These are phyloP conservation scores for Boletus subparvulus DNA, from an alignment of 768 basidiomycete species.

Conservation along the genomic window DNA sequence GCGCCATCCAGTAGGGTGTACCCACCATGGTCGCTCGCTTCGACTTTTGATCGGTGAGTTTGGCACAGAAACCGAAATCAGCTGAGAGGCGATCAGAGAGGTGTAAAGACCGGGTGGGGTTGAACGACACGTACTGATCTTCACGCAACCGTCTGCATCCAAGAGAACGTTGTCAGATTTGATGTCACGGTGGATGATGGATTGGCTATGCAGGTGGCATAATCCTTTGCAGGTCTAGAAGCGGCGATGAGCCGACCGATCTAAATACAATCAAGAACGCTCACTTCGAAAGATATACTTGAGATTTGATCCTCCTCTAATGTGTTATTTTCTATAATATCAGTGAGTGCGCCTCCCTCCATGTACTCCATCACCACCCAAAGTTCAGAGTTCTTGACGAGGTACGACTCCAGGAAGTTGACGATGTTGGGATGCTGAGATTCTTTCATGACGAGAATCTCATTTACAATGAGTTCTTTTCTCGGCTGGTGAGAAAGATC, in stretches of 20 bases:
- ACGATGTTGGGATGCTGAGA: slow-evolving; percentile 97
- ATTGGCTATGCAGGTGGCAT: slow-evolving; percentile 88
- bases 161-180: slow-evolving; percentile 96
- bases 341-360: slow-evolving; percentile 96
- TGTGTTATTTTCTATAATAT: slow-evolving; percentile 96
- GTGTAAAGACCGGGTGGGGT: neutral
- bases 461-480: slow-evolving; percentile 97
- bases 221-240: slow-evolving; percentile 91
- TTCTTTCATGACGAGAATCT: slow-evolving; percentile 98
- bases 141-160: slow-evolving; percentile 89
- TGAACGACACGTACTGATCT: slow-evolving; percentile 76
- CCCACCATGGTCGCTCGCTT: slow-evolving; percentile 99
- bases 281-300: slow-evolving; percentile 86
- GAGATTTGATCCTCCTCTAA: slow-evolving; percentile 95
- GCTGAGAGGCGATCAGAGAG: slow-evolving; percentile 48
- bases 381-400: slow-evolving; percentile 83
- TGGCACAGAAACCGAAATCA: slow-evolving; percentile 96
- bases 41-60: slow-evolving; percentile 93
- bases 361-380: slow-evolving; percentile 99
- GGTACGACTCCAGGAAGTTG: slow-evolving; percentile 90
- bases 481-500: slow-evolving; percentile 91
- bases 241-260: neutral
- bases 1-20: slow-evolving; percentile 98
- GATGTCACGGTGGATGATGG: slow-evolving; percentile 96
- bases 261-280: slow-evolving; percentile 23